phyloP scores from a whole-genome alignment of 805 yeast genomes.

The Nakazawaea siamensis region DNA sequence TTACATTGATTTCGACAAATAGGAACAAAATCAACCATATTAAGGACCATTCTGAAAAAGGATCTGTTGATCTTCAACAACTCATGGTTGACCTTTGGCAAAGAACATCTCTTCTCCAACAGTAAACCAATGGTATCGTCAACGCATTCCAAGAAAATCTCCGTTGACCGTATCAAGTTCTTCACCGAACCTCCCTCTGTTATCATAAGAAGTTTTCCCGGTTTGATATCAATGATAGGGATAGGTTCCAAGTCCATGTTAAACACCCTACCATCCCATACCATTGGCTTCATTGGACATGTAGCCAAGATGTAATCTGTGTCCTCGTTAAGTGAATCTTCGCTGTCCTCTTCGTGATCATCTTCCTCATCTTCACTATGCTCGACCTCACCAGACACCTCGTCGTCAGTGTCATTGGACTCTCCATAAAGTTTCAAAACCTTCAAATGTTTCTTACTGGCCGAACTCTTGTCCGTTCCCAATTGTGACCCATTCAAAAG shows the following conservation, averaged over 20 bases:
- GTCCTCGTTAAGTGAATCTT: constrained; percentile 19
- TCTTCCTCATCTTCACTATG: constrained; percentile 15
- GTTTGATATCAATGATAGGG: constrained; percentile 49
- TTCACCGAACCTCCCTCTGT: constrained; percentile 61
- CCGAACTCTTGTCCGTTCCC: constrained; percentile 38
- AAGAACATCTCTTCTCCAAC: constrained; percentile 61
- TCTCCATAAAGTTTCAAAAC: constrained; percentile 19
- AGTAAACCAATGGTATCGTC: constrained; percentile 45
- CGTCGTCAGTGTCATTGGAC: background rate
- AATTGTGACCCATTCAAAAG: constrained; percentile 38
- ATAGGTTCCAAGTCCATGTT: constrained; percentile 39
- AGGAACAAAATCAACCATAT: constrained; percentile 54
- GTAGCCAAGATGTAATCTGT: constrained; percentile 62
- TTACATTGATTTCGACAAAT: constrained; percentile 45
- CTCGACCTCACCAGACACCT: no score
- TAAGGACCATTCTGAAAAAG: constrained; percentile 59
- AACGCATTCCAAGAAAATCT: constrained; percentile 47
- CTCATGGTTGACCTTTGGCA: constrained; percentile 66
- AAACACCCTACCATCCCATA: constrained; percentile 82
- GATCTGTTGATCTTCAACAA: constrained; percentile 55
- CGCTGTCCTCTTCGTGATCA: constrained; percentile 14
- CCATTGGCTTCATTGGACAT: constrained; percentile 75
- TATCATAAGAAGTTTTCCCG: constrained; percentile 60
- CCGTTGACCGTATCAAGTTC: constrained; percentile 44
- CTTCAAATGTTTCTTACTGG: constrained; percentile 23